Percentiles rank a stretch among this genome's conserved stretches.
Conservation (phyloP, 2,329 filamentous ascomycete species). For the Fusarium sambucinum region DNA sequence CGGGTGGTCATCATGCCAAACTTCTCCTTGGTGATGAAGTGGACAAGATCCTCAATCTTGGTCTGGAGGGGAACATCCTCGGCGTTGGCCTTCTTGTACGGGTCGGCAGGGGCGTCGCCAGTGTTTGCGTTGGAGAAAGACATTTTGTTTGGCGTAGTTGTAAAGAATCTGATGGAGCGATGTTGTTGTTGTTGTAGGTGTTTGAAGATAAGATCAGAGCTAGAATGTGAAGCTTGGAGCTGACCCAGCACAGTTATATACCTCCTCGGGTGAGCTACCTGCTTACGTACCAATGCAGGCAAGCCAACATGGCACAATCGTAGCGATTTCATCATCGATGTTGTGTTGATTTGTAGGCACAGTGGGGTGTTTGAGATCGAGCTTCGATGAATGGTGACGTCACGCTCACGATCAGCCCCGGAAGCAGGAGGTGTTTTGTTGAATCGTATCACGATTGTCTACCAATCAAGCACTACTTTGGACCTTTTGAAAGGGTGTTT, state of each 20-base stretch:
- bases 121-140: slow-evolving; percentile 67
- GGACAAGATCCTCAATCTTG: slow-evolving; percentile 79
- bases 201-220: slow-evolving; percentile 26
- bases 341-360: slow-evolving; percentile 19
- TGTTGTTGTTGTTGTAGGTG: slow-evolving; percentile 16
- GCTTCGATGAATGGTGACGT: slow-evolving; percentile 36
- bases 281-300: slow-evolving; percentile 32
- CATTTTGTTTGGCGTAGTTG: slow-evolving; percentile 49
- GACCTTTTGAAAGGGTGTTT: not conserved
- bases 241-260: slow-evolving; percentile 37
- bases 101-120: slow-evolving; percentile 75
- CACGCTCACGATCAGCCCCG: slow-evolving; percentile 17
- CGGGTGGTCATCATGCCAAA: slow-evolving; percentile 92
- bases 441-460: slow-evolving; percentile 10
- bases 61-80: slow-evolving; percentile 73
- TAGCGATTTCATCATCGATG: slow-evolving; percentile 49
- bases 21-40: slow-evolving; percentile 79
- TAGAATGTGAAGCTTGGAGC: slow-evolving; percentile 6
- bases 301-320: slow-evolving; percentile 41
- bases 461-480: slow-evolving; percentile 15
- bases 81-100: slow-evolving; percentile 82
- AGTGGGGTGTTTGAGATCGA: slow-evolving; percentile 32
- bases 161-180: slow-evolving; percentile 3
- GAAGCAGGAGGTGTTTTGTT: slow-evolving; percentile 21
- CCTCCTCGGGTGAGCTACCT: slow-evolving; percentile 5